A percentile compares a stretch with the other conserved stretches of the same genome.
Conservation (phyloP, 2,329 filamentous ascomycete species). For the Fusarium palustre region DNA sequence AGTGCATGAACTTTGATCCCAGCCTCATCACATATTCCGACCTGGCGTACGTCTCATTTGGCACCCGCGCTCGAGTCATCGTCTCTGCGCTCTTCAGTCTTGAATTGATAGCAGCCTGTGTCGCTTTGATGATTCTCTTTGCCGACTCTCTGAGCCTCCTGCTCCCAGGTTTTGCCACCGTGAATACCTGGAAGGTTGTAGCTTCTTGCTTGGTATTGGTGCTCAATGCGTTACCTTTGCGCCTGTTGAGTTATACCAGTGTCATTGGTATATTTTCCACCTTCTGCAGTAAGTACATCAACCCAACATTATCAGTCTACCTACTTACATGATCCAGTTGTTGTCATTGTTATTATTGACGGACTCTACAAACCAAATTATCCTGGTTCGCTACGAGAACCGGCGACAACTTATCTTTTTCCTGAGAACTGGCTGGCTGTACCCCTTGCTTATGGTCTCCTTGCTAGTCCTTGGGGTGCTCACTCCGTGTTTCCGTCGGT, state of each 20-base stretch:
- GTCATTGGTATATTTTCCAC: constrained; percentile 93
- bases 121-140: constrained; percentile 92
- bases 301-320: not conserved
- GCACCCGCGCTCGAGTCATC: constrained; percentile 80
- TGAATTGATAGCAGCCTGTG: constrained; percentile 87
- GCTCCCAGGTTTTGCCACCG: constrained; percentile 74
- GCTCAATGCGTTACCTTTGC: constrained; percentile 85
- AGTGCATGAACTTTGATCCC: constrained; percentile 87
- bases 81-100: constrained; percentile 89
- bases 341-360: constrained; percentile 84
- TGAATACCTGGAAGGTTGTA: constrained; percentile 84
- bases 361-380: constrained; percentile 83
- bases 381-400: constrained; percentile 86
- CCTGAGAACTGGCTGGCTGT: constrained; percentile 88
- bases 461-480: constrained; percentile 80
- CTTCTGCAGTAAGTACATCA: constrained; percentile 77
- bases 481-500: constrained; percentile 83
- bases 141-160: constrained; percentile 87
- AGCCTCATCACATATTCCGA: constrained; percentile 95
- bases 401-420: constrained; percentile 82
- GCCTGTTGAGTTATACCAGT: constrained; percentile 88
- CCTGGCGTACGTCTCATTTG: constrained; percentile 90
- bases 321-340: constrained; percentile 65
- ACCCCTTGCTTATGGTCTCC: constrained; percentile 87
- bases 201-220: constrained; percentile 83